Percentiles rank a stretch among this genome's conserved stretches.
phyloP scores from a whole-genome alignment of 1,139 yeast genomes.

The Geotrichum aggregatum region DNA sequence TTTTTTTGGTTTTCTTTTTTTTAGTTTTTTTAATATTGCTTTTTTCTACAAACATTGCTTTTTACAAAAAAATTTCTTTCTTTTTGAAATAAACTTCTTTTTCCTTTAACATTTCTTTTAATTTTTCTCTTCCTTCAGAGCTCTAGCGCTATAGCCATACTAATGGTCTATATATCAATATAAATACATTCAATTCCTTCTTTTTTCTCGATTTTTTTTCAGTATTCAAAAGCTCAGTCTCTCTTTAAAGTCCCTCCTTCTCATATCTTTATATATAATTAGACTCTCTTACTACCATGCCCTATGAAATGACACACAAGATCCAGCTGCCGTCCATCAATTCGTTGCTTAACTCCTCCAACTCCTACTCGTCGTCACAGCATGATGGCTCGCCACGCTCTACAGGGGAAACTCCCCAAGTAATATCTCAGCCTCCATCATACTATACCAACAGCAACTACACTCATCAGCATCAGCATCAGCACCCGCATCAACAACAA shows the following conservation, averaged over 20 bases:
- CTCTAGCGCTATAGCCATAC: too few relatives aligned
- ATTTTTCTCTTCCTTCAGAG: too few relatives aligned
- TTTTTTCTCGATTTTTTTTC: neutral
- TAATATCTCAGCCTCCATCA: neutral
- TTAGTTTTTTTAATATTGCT: neutral
- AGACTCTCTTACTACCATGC: neutral
- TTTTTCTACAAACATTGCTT: constrained; percentile 1
- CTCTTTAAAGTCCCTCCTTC: neutral
- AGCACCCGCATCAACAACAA: constrained; percentile 4
- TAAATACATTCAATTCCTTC: neutral
- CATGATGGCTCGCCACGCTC: constrained; percentile 6
- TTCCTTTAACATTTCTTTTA: too few relatives aligned
- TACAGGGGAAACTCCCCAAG: neutral
- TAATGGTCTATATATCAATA: neutral
- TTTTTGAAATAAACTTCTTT: too few relatives aligned
- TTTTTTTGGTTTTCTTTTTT: too few relatives aligned
- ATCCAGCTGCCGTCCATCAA: constrained; percentile 17
- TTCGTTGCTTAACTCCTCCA: constrained; percentile 10
- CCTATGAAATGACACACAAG: constrained; percentile 2
- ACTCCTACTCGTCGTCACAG: neutral
- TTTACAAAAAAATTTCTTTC: neutral
- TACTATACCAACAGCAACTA: constrained; percentile 3
- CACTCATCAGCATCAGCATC: constrained; percentile 6
- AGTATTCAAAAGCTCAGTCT: neutral
- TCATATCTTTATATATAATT: neutral